These are phyloP conservation scores for Phytopythium aichiense DNA, from an alignment of 352 stramenopile genomes.

Conservation along the genomic window DNA sequence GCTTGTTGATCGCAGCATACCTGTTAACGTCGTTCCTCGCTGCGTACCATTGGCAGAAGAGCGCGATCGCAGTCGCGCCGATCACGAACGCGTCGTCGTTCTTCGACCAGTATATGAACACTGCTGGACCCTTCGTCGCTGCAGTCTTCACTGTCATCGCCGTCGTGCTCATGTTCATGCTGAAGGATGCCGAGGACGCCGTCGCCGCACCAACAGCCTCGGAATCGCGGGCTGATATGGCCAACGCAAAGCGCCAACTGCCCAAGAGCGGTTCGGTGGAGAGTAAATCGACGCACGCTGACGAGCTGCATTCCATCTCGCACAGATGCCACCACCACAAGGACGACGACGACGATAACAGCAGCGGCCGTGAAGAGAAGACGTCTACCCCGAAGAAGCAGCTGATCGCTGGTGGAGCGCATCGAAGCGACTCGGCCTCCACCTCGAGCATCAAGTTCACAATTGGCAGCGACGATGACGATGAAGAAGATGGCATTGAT, in stretches of 20 bases:
- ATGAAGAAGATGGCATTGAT: neutral
- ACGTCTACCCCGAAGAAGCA: neutral
- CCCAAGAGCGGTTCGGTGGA: neutral
- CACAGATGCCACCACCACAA: neutral
- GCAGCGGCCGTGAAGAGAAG: neutral
- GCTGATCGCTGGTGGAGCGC: neutral
- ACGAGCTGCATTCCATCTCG: neutral
- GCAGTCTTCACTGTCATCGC: constrained; percentile 47
- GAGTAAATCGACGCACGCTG: neutral
- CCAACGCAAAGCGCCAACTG: neutral
- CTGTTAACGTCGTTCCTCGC: constrained; percentile 60
- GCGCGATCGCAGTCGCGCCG: constrained; percentile 34
- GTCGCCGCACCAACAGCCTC: neutral
- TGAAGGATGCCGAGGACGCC: constrained; percentile 42
- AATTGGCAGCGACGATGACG: constrained; percentile 7
- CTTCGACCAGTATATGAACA: constrained; percentile 56
- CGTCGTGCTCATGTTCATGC: constrained; percentile 42
- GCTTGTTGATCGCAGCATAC: constrained; percentile 40
- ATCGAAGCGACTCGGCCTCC: neutral
- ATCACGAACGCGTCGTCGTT: constrained; percentile 20
- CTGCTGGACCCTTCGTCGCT: constrained; percentile 38
- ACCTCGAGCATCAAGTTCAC: neutral
- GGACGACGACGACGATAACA: neutral
- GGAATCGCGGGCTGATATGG: neutral
- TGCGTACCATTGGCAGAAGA: constrained; percentile 75